These are phyloP conservation scores for Sporothrix sp. DNA, from an alignment of 2,329 filamentous ascomycete species.

Conservation along the genomic window DNA sequence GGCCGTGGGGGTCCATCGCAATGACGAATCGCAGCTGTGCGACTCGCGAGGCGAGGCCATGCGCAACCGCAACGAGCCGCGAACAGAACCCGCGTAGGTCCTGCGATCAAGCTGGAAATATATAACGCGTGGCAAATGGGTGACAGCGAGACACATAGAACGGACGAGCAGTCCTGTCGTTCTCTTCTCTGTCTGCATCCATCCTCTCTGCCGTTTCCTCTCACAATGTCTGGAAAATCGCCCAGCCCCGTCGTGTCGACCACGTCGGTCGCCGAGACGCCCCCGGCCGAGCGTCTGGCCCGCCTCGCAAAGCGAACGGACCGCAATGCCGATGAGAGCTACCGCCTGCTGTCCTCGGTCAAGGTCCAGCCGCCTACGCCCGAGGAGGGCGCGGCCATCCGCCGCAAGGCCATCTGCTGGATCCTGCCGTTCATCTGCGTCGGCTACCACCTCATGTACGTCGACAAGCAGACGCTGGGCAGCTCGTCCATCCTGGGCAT, in stretches of 20 bases:
- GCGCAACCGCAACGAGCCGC: too few species aligned
- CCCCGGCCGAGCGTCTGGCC: too few species aligned
- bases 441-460: constrained; percentile 17
- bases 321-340: constrained; percentile 12
- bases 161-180: too few species aligned
- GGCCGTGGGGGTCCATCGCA: neutral
- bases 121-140: too few species aligned
- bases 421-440: constrained; percentile 14
- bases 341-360: constrained; percentile 8
- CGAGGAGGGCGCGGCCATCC: constrained; percentile 4
- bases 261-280: neutral
- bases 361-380: constrained; percentile 7
- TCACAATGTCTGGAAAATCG: too few species aligned
- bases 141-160: too few species aligned
- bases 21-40: neutral
- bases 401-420: constrained; percentile 2
- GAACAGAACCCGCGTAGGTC: too few species aligned
- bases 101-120: too few species aligned
- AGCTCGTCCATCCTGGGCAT: constrained; percentile 14
- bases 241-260: neutral
- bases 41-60: too few species aligned
- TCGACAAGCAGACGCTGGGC: constrained; percentile 15
- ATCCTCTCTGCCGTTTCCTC: neutral
- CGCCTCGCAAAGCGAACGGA: constrained; percentile 5
- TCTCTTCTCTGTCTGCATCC: neutral